Conservation (phyloP, 805 yeast genomes). For the Starmerella potacharoeniae region DNA sequence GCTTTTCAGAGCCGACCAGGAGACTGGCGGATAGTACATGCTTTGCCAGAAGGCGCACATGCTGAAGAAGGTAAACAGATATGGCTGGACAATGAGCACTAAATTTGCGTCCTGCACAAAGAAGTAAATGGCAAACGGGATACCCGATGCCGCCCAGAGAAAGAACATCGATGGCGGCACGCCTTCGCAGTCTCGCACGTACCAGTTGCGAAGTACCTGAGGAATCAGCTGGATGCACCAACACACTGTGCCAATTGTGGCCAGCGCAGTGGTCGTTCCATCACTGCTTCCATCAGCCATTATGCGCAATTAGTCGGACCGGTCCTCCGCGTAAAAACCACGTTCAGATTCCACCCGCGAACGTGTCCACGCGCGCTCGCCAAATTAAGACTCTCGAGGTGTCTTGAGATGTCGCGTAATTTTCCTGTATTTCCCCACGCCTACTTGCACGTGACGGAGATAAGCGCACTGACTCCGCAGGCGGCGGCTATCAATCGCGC, state of each 20-base stretch:
- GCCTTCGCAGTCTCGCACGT: slow-evolving; percentile 70
- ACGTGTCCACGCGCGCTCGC: too few species aligned
- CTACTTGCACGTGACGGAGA: background rate
- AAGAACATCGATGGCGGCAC: slow-evolving; percentile 81
- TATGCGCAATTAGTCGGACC: background rate
- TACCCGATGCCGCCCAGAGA: slow-evolving; percentile 67
- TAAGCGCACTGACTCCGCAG: background rate
- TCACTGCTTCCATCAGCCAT: background rate
- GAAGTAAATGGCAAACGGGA: slow-evolving; percentile 82
- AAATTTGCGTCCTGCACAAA: slow-evolving; percentile 56
- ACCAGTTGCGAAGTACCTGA: slow-evolving; percentile 65
- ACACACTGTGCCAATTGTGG: slow-evolving; percentile 77
- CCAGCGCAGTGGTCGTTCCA: slow-evolving; percentile 37
- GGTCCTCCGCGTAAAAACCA: too few species aligned
- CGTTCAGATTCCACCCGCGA: too few species aligned
- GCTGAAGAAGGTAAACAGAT: slow-evolving; percentile 62
- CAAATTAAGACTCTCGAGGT: too few species aligned
- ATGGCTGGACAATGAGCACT: slow-evolving; percentile 80
- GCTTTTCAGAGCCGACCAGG: slow-evolving; percentile 27
- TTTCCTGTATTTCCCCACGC: background rate
- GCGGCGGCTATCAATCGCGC: background rate
- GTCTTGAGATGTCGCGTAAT: background rate
- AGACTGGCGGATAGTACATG: slow-evolving; percentile 62
- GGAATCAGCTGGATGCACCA: slow-evolving; percentile 93
- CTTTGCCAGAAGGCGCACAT: slow-evolving; percentile 56